Conservation (phyloP, 2,329 filamentous ascomycete species). For the Tolypocladium cylindrosporum region DNA sequence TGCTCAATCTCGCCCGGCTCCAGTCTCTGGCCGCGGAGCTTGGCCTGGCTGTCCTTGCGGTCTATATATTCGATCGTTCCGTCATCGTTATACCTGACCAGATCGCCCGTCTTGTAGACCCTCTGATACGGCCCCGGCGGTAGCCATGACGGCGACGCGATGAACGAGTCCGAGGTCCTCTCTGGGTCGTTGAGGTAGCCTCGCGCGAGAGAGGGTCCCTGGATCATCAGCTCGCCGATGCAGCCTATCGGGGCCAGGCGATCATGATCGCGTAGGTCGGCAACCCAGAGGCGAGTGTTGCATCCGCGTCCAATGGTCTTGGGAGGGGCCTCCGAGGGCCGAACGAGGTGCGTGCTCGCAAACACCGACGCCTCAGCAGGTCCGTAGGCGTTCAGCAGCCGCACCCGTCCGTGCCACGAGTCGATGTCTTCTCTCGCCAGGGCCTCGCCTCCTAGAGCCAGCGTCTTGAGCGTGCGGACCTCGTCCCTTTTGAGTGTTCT, state of each 20-base stretch:
- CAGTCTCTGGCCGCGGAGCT: background rate
- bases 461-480: background rate
- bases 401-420: background rate
- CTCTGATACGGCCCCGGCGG: too few relatives aligned
- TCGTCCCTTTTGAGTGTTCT: background rate
- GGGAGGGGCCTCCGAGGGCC: background rate
- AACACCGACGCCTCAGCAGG: background rate
- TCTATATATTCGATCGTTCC: background rate
- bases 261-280: background rate
- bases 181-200: too few relatives aligned
- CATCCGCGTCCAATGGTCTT: background rate
- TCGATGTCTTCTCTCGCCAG: background rate
- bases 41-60: background rate
- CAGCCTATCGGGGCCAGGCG: too few relatives aligned
- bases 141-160: too few relatives aligned
- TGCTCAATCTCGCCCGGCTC: background rate
- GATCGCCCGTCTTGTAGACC: too few relatives aligned
- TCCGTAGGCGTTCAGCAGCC: background rate
- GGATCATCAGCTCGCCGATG: too few relatives aligned
- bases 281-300: background rate
- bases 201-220: too few relatives aligned
- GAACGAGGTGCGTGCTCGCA: background rate
- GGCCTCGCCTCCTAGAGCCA: background rate
- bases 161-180: too few relatives aligned
- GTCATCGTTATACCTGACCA: too few relatives aligned